phyloP scores from a whole-genome alignment of 441 rosid species.

The Arabidopsis lyrata region DNA sequence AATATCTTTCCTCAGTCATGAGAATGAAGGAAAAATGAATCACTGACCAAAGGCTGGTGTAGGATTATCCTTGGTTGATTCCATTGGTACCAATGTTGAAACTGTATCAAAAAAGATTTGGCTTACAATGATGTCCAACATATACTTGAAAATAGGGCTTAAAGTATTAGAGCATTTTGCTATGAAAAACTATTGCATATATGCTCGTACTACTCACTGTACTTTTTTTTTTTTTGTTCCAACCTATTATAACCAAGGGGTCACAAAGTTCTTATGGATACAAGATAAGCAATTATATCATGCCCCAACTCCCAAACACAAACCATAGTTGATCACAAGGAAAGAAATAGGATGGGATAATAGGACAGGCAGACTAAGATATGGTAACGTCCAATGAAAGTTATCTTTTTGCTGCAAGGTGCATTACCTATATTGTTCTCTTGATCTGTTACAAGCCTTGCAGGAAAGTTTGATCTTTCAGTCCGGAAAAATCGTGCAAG shows the following conservation, averaged over 20 bases:
- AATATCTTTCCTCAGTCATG: conserved; percentile 4
- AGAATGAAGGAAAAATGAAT: conserved; percentile 28
- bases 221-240: not conserved
- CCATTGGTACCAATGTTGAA: conserved; percentile 41
- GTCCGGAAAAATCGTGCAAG: conserved; percentile 90
- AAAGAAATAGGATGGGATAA: conserved; percentile 8
- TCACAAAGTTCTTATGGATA: conserved; percentile 7
- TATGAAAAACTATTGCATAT: not conserved
- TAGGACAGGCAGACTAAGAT: conserved; percentile 1
- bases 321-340: conserved; percentile 7
- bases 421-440: conserved; percentile 56
- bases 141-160: conserved; percentile 10
- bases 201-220: not conserved
- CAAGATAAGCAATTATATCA: conserved; percentile 26
- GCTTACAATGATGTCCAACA: conserved; percentile 20
- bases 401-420: conserved; percentile 40
- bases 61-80: conserved; percentile 34
- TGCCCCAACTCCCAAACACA: conserved; percentile 12
- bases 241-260: not conserved
- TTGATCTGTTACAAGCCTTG: conserved; percentile 50
- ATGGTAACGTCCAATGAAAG: conserved; percentile 25
- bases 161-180: not conserved
- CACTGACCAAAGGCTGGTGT: conserved; percentile 40
- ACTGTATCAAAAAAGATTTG: conserved; percentile 34
- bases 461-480: conserved; percentile 48